Evolutionary conservation across 495 filamentous ascomycete genomes (phyloP).

Genomic region (Geoglossum glabrum): DNA sequence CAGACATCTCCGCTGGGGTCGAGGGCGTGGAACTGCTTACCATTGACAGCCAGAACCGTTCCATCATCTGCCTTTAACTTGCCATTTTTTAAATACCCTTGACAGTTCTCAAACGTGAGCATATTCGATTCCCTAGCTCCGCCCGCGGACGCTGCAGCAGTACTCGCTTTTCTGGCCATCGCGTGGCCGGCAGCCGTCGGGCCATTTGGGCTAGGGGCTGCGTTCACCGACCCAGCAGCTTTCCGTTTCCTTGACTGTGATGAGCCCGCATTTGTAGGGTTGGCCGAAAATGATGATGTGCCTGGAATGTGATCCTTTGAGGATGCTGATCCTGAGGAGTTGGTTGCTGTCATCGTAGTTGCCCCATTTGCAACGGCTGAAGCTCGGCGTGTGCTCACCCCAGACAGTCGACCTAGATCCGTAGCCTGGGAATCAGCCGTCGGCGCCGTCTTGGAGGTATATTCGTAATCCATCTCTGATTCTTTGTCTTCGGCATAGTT

Average conservation of each 20-base stretch:
- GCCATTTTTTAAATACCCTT: conserved; percentile 49
- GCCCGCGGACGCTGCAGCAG: conserved; percentile 15
- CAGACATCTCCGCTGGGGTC: background rate
- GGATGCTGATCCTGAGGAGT: conserved; percentile 4
- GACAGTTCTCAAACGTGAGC: conserved; percentile 60
- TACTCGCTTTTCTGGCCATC: conserved; percentile 7
- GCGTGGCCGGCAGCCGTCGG: background rate
- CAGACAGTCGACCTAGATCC: background rate
- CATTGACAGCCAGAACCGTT: conserved; percentile 61
- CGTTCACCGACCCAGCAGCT: background rate
- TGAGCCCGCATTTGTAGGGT: conserved; percentile 7
- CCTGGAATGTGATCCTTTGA: conserved; percentile 40
- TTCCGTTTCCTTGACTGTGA: conserved; percentile 6
- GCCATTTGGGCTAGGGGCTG: background rate
- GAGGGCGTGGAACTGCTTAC: conserved; percentile 31
- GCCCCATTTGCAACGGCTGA: conserved; percentile 19
- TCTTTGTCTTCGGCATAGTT: conserved; percentile 98
- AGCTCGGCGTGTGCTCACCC: conserved; percentile 24
- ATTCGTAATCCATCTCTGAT: conserved; percentile 62
- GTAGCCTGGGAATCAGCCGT: background rate
- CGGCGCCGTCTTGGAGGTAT: conserved; percentile 5
- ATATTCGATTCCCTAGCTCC: conserved; percentile 42
- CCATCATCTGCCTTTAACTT: conserved; percentile 82
- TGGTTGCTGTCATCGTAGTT: conserved; percentile 1
- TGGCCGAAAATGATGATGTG: conserved; percentile 39